These are phyloP conservation scores for Erodium moschatum DNA, from an alignment of 441 rosid genomes.

Conservation along the genomic window DNA sequence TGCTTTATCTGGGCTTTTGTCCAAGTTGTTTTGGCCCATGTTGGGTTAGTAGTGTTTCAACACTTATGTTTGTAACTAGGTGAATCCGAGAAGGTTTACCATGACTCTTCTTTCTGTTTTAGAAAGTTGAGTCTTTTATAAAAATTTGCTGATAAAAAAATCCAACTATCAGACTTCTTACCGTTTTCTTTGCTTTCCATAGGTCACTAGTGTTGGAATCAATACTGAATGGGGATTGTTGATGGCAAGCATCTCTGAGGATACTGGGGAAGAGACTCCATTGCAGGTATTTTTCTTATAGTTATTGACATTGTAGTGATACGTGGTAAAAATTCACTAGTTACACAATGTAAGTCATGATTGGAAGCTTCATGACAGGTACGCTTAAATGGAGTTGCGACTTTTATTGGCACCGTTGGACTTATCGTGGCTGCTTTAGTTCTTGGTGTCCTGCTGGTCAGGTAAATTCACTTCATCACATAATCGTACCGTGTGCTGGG, in stretches of 20 bases:
- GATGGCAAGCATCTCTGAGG: constrained; percentile 93
- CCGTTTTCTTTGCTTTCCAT: constrained; percentile 3
- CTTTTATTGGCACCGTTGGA: constrained; percentile 86
- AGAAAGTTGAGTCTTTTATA: no score
- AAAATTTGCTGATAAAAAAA: no score
- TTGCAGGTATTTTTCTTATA: constrained; percentile 51
- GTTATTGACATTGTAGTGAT: constrained; percentile 4
- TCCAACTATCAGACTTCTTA: not conserved
- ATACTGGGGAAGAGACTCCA: constrained; percentile 96
- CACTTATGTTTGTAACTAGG: no score
- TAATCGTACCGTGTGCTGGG: constrained; percentile 10
- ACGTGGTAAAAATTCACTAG: not conserved
- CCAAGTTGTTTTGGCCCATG: no score
- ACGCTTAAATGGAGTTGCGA: constrained; percentile 90
- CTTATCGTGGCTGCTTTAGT: constrained; percentile 74
- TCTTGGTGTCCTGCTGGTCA: constrained; percentile 63
- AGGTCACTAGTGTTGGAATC: constrained; percentile 89
- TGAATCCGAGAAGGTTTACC: no score
- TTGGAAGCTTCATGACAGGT: constrained; percentile 36
- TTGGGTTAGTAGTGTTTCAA: no score
- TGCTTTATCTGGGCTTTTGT: no score
- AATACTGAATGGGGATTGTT: constrained; percentile 96
- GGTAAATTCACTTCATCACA: constrained; percentile 34
- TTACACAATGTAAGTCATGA: not conserved
- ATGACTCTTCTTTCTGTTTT: no score